A percentile compares a stretch with the other conserved stretches of the same genome.
Conservation (phyloP, 2,329 filamentous ascomycete species). For the Xylaria sp. region DNA sequence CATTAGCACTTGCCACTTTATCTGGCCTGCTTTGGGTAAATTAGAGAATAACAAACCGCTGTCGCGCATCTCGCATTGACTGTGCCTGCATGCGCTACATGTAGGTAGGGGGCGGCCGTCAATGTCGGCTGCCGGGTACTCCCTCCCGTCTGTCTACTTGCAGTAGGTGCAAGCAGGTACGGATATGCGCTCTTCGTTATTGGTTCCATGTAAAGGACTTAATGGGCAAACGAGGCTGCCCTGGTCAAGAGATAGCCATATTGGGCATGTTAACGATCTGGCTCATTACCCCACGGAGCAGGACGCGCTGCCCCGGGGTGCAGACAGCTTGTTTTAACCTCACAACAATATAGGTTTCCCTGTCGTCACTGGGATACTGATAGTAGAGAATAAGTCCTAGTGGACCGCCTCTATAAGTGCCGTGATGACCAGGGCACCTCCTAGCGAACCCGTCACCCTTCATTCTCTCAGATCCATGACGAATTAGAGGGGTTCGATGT, state of each 20-base stretch:
- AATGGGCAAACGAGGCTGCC: slow-evolving; percentile 34
- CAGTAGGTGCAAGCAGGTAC: slow-evolving; percentile 16
- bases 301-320: slow-evolving; percentile 11
- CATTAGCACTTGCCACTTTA: slow-evolving; percentile 32
- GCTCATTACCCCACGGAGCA: slow-evolving; percentile 15
- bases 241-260: neutral
- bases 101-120: slow-evolving; percentile 41
- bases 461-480: slow-evolving; percentile 23
- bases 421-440: slow-evolving; percentile 20
- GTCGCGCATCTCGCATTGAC: slow-evolving; percentile 43
- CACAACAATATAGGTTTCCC: slow-evolving; percentile 36
- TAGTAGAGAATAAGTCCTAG: slow-evolving; percentile 26
- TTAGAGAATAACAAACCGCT: slow-evolving; percentile 21
- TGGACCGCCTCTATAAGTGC: slow-evolving; percentile 9
- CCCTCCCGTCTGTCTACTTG: slow-evolving; percentile 30
- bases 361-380: slow-evolving; percentile 40
- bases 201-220: slow-evolving; percentile 43
- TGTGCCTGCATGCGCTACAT: slow-evolving; percentile 29
- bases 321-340: slow-evolving; percentile 30
- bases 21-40: neutral
- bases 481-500: slow-evolving; percentile 36
- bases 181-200: slow-evolving; percentile 35
- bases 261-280: slow-evolving; percentile 3
- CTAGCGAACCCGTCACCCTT: slow-evolving; percentile 10
- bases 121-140: slow-evolving; percentile 41